These are phyloP conservation scores for Reticulascus tulasneorum DNA, from an alignment of 2,329 filamentous ascomycete species.

Conservation along the genomic window DNA sequence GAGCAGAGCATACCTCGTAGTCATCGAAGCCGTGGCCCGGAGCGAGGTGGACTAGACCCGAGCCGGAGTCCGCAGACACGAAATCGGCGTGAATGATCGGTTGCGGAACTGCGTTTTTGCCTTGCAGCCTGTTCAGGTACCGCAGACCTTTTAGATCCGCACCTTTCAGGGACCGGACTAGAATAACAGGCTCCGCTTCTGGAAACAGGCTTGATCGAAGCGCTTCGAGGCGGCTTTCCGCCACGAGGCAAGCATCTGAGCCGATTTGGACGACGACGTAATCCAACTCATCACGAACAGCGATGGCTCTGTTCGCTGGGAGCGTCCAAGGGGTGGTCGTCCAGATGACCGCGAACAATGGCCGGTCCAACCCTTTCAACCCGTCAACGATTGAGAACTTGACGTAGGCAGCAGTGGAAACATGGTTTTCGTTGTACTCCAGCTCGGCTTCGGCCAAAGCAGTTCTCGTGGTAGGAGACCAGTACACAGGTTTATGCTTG, in stretches of 20 bases:
- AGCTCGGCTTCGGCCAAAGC: slow-evolving; percentile 81
- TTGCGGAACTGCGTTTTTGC: slow-evolving; percentile 51
- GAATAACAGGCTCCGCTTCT: slow-evolving; percentile 37
- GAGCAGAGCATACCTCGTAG: slow-evolving; percentile 72
- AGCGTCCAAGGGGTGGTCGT: slow-evolving; percentile 98
- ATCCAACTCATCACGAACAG: slow-evolving; percentile 68
- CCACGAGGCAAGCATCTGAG: slow-evolving; percentile 64
- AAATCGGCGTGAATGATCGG: slow-evolving; percentile 81
- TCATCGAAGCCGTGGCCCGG: slow-evolving; percentile 97
- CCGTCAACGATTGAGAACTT: slow-evolving; percentile 65
- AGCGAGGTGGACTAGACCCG: slow-evolving; percentile 90
- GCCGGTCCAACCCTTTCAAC: slow-evolving; percentile 32
- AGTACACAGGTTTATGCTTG: slow-evolving; percentile 79
- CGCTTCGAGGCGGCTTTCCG: slow-evolving; percentile 63
- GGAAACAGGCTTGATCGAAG: slow-evolving; percentile 47
- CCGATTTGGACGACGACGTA: slow-evolving; percentile 65
- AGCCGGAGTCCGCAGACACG: slow-evolving; percentile 85
- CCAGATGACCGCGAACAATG: slow-evolving; percentile 85
- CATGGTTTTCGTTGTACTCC: slow-evolving; percentile 74
- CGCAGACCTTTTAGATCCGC: slow-evolving; percentile 59
- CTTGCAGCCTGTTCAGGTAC: slow-evolving; percentile 70
- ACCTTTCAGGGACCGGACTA: slow-evolving; percentile 58
- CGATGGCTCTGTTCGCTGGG: slow-evolving; percentile 87
- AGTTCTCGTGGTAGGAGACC: slow-evolving; percentile 75
- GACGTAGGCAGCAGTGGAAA: slow-evolving; percentile 72